Conservation (phyloP, 305 asterid species). For the Fraxinus platypoda region DNA sequence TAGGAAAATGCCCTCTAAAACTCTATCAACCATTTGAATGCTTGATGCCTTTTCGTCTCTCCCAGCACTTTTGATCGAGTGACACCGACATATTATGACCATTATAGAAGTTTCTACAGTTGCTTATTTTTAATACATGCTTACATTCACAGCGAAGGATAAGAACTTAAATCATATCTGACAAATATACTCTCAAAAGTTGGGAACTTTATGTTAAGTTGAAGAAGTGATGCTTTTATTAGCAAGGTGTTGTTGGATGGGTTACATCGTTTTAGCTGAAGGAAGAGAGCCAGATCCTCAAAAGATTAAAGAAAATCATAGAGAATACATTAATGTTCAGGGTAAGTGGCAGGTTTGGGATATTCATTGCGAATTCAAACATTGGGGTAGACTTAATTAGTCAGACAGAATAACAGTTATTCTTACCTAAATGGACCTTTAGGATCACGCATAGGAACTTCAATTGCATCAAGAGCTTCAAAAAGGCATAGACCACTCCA, state of each 20-base stretch:
- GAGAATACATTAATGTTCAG: background rate
- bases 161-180: background rate
- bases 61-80: background rate
- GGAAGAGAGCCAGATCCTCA: background rate
- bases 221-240: background rate
- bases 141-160: background rate
- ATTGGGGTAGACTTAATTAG: background rate
- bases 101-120: background rate
- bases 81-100: background rate
- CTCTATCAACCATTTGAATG: background rate
- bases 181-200: background rate
- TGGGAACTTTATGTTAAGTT: background rate
- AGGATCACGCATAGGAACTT: constrained; percentile 82
- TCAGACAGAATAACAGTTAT: constrained; percentile 1
- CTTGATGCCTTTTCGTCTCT: background rate
- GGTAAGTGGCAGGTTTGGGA: background rate
- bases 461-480: constrained; percentile 82
- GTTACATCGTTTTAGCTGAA: background rate
- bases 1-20: background rate
- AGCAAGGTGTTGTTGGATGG: background rate
- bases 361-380: background rate
- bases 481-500: constrained; percentile 86
- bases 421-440: constrained; percentile 81
- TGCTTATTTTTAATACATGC: background rate
- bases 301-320: background rate